Evolutionary conservation across 208 protist genomes (phyloP).

Genomic region (Crithidia sp.): DNA sequence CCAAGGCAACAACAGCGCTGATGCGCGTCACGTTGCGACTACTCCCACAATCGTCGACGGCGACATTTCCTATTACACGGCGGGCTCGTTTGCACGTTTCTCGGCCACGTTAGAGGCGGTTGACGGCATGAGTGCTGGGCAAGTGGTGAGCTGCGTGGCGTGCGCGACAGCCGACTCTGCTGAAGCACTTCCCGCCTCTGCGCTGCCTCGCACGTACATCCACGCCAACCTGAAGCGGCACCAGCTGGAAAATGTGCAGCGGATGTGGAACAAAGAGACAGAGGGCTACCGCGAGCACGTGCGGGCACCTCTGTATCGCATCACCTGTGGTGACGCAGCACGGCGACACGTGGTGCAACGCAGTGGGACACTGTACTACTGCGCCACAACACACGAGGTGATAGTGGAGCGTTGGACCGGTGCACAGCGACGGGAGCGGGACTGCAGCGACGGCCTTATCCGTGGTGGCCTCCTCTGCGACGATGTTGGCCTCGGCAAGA

Average conservation of each 20-base stretch:
- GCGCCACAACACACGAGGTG: conserved; percentile 23
- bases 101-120: conserved; percentile 24
- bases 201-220: conserved; percentile 37
- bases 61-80: conserved; percentile 26
- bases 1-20: background rate
- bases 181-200: conserved; percentile 18
- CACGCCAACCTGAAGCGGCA: conserved; percentile 45
- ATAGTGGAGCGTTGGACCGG: conserved; percentile 1
- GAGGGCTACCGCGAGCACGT: conserved; percentile 35
- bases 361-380: conserved; percentile 43
- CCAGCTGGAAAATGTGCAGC: conserved; percentile 51
- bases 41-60: background rate
- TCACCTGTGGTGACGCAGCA: background rate
- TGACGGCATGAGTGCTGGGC: conserved; percentile 15
- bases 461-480: conserved; percentile 63
- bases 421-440: background rate
- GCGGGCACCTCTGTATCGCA: conserved; percentile 34
- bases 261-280: conserved; percentile 45
- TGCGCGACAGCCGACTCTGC: conserved; percentile 15
- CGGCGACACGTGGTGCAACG: background rate
- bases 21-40: background rate
- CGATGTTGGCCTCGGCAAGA: conserved; percentile 79
- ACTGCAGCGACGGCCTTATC: conserved; percentile 4
- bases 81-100: conserved; percentile 20
- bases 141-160: conserved; percentile 27